phyloP scores from a whole-genome alignment of 2,329 filamentous ascomycete species.

The Tolypocladium nubicola region DNA sequence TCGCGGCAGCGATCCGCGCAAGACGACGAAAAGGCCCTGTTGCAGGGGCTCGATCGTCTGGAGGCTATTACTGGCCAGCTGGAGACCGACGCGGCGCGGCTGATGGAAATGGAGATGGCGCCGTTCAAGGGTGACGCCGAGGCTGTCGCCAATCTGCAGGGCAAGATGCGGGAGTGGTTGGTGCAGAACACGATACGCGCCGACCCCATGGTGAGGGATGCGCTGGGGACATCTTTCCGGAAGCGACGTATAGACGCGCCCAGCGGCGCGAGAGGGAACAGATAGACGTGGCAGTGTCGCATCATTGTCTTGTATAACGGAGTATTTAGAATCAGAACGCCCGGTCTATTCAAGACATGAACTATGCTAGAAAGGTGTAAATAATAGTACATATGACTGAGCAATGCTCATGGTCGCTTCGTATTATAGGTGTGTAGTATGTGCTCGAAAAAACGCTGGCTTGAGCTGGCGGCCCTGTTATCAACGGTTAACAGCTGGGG shows the following conservation, averaged over 20 bases:
- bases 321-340: not conserved
- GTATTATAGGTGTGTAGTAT: too few relatives aligned
- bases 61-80: slow-evolving; percentile 47
- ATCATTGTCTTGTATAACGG: not conserved
- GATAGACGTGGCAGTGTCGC: slow-evolving; percentile 13
- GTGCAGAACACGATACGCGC: slow-evolving; percentile 75
- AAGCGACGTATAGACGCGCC: slow-evolving; percentile 52
- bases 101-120: slow-evolving; percentile 69
- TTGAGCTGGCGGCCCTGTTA: not conserved
- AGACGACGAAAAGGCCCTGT: slow-evolving; percentile 37
- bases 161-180: slow-evolving; percentile 74
- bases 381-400: too few relatives aligned
- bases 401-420: not conserved
- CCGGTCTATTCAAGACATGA: not conserved
- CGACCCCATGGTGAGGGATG: slow-evolving; percentile 74
- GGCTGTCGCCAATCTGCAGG: slow-evolving; percentile 46
- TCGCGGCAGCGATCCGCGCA: slow-evolving; percentile 14
- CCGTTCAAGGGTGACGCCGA: slow-evolving; percentile 69
- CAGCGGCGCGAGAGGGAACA: slow-evolving; percentile 45
- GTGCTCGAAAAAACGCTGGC: not conserved
- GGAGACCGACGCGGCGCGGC: slow-evolving; percentile 57
- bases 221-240: slow-evolving; percentile 57
- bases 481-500: not conserved
- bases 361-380: not conserved
- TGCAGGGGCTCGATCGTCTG: slow-evolving; percentile 58